phyloP scores from a whole-genome alignment of 1,139 yeast genomes.

The Taphrina confusa region DNA sequence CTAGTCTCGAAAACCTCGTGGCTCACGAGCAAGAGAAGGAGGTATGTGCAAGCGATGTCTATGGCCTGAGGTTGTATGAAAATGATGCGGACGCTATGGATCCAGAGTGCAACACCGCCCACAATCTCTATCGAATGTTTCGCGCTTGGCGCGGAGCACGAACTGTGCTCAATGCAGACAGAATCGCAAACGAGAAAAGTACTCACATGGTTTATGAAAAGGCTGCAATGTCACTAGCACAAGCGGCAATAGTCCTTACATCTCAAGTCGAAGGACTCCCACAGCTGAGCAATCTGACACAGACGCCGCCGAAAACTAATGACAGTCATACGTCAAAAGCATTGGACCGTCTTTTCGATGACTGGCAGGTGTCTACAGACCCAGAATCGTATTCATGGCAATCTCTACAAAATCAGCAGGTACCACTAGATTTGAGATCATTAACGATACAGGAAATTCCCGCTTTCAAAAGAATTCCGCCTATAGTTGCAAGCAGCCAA shows the following conservation, averaged over 20 bases:
- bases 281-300: not conserved
- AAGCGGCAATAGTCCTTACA: not conserved
- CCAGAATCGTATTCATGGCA: not conserved
- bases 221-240: conserved; percentile 2
- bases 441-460: conserved; percentile 6
- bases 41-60: not conserved
- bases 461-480: conserved; percentile 2
- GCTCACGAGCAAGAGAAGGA: not conserved
- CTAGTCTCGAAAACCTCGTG: not conserved
- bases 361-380: not conserved
- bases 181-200: not conserved
- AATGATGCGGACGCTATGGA: not conserved
- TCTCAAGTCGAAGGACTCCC: not conserved
- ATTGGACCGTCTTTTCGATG: not conserved
- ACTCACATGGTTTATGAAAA: not conserved
- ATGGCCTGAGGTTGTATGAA: not conserved
- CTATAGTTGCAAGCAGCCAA: conserved; percentile 7
- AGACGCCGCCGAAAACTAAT: too few species aligned
- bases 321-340: not conserved
- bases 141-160: not conserved
- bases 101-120: not conserved
- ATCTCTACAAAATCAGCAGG: not conserved
- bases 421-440: not conserved
- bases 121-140: not conserved
- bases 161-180: not conserved